Percentiles rank a stretch among this genome's conserved stretches.
Evolutionary conservation across 345 rosid species (phyloP).

Genomic region (Brassica nigra): DNA sequence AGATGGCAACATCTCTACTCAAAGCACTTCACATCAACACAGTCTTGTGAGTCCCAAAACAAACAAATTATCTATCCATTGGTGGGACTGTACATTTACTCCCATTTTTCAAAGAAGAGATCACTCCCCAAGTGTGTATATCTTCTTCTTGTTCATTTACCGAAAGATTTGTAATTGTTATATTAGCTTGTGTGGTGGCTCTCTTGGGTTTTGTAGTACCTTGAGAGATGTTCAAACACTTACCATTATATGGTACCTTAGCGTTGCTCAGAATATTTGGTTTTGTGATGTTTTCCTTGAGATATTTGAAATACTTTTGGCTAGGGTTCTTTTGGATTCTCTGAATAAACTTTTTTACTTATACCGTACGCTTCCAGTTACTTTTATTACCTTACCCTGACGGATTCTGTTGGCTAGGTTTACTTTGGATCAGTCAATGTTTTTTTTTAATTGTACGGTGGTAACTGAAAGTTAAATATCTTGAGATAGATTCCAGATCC

Average conservation of each 20-base stretch:
- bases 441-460: neutral
- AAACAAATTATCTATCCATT: neutral
- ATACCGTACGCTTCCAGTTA: neutral
- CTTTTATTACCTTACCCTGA: neutral
- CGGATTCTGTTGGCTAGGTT: neutral
- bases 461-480: neutral
- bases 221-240: constrained; percentile 22
- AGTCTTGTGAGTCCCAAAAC: constrained; percentile 53
- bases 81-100: constrained; percentile 18
- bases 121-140: constrained; percentile 6
- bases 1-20: constrained; percentile 97
- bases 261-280: neutral
- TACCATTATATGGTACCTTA: neutral
- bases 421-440: neutral
- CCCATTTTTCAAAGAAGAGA: constrained; percentile 19
- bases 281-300: neutral
- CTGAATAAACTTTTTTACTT: neutral
- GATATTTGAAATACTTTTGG: neutral
- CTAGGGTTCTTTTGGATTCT: neutral
- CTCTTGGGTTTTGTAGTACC: constrained; percentile 15
- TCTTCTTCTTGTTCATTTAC: neutral
- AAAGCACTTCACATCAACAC: constrained; percentile 97
- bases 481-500: neutral
- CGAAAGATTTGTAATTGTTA: constrained; percentile 28
- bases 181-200: constrained; percentile 25